Percentiles rank a stretch among this genome's conserved stretches.
Conservation (phyloP, 192 early-diverging fungal genomes). For the Coemansia sp. region DNA sequence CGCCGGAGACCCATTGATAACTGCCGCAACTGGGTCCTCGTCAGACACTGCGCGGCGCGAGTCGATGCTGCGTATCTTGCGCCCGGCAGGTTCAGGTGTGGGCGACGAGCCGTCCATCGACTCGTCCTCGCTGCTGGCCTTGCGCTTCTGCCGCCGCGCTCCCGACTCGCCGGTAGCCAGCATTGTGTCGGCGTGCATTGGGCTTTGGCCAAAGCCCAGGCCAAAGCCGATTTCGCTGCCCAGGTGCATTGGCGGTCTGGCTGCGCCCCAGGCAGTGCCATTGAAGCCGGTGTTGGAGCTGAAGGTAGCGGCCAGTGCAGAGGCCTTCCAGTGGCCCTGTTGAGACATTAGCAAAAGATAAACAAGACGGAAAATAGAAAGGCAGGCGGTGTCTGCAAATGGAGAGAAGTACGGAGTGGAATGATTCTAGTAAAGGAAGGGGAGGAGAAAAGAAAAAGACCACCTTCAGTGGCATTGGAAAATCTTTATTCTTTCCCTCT, state of each 20-base stretch:
- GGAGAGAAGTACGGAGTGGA: not conserved
- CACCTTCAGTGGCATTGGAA: not conserved
- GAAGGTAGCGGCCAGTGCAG: slow-evolving; percentile 45
- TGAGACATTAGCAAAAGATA: slow-evolving; percentile 39
- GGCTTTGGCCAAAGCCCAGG: slow-evolving; percentile 31
- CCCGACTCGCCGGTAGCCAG: slow-evolving; percentile 9
- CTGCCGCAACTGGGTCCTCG: slow-evolving; percentile 23
- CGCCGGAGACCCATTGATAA: slow-evolving; percentile 13
- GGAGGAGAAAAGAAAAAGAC: slow-evolving; percentile 3
- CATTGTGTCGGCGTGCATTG: slow-evolving; percentile 15
- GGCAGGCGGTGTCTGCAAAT: too few relatives aligned
- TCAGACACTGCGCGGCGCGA: slow-evolving; percentile 11
- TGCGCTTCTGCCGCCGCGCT: slow-evolving; percentile 40
- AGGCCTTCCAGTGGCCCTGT: slow-evolving; percentile 48
- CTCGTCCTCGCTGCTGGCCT: slow-evolving; percentile 53
- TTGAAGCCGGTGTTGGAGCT: slow-evolving; percentile 41
- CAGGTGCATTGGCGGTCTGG: slow-evolving; percentile 24
- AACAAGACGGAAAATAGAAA: not conserved
- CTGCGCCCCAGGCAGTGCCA: slow-evolving; percentile 47
- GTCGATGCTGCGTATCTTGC: slow-evolving; percentile 27
- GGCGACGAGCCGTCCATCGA: slow-evolving; percentile 50
- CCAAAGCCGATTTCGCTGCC: slow-evolving; percentile 40
- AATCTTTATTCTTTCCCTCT: too few relatives aligned
- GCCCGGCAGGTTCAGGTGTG: slow-evolving; percentile 33
- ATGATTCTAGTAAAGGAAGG: not conserved